Evolutionary conservation across 331 rosid species (phyloP).

Genomic region (Phaseolus coccineus): DNA sequence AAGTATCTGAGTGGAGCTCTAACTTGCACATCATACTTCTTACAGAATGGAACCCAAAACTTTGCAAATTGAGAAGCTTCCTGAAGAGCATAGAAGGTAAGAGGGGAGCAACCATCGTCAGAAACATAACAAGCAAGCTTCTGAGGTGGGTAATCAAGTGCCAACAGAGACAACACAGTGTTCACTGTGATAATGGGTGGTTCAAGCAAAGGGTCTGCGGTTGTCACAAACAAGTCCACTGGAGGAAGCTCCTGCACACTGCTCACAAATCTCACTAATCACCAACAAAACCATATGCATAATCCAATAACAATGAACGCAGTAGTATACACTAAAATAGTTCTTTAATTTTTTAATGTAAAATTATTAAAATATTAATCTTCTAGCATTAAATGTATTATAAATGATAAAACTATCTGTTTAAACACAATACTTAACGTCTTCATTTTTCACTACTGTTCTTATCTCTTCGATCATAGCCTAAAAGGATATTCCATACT

Average conservation of each 20-base stretch:
- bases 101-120: slow-evolving; percentile 76
- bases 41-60: slow-evolving; percentile 80
- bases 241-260: slow-evolving; percentile 52
- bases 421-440: too few relatives aligned
- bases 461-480: too few relatives aligned
- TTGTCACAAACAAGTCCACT: slow-evolving; percentile 80
- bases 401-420: too few relatives aligned
- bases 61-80: slow-evolving; percentile 66
- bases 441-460: too few relatives aligned
- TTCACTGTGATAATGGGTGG: slow-evolving; percentile 76
- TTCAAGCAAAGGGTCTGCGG: slow-evolving; percentile 69
- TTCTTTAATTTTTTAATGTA: too few relatives aligned
- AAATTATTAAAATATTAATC: too few relatives aligned
- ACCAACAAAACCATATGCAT: too few relatives aligned
- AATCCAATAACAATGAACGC: too few relatives aligned
- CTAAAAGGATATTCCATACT: background rate
- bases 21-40: slow-evolving; percentile 54
- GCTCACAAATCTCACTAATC: too few relatives aligned
- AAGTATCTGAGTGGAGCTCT: slow-evolving; percentile 80
- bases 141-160: slow-evolving; percentile 73
- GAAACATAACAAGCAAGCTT: slow-evolving; percentile 90
- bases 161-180: slow-evolving; percentile 79
- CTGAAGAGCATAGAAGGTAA: slow-evolving; percentile 62
- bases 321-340: too few relatives aligned
- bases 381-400: too few relatives aligned